Evolutionary conservation across 768 basidiomycete genomes (phyloP), one percentile per base, ranked within the genome.

Genomic region (Hirschioporus abietinus): DNA sequence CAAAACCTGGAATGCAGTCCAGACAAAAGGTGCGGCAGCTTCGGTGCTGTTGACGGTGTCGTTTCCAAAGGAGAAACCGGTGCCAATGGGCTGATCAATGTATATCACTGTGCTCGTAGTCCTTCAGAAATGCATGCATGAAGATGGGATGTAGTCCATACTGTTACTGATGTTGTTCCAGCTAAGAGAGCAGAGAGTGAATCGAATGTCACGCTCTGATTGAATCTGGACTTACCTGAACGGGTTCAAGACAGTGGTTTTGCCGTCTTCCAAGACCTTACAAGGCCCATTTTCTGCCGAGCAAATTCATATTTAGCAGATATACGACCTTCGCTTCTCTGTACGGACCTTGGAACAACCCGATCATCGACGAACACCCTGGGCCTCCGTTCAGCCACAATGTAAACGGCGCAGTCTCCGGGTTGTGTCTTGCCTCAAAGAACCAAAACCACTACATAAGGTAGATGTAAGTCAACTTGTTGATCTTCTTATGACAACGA

Each of bases 121-220:
- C 63, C 62, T 62, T 62, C 58, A 20, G 23, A 27, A 25, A 27
- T 23, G 57, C 36, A 42, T 52, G n/a, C 18, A n/a, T 20, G 57
- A 35, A 15, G 25, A 26, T 64, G 15, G 34, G 63, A 58, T 42
- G 26, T 8, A 9, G 25, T 71, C n/a, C 86, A 52, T 63, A 88
- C 88, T 83, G 68, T 90, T 90, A 76, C 83, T 88, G 64, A 86
- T 71, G 64, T 83, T 86, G 70, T 89, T 90, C 89, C 89, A 90
- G 65, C 88, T 87, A 58, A 30, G 68, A 23, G 59, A 2, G 26
- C 23, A 35, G 42, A 64, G 35, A 27, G 59, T 35, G 30, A 35
- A n/a, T 36, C 26, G 15, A 24, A 67, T 63, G 58, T 35, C n/a
- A 12, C 8, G 35, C 10, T 52, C 42, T 52, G 12, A 52, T 15